These are phyloP conservation scores for Hypoxylon trugodes DNA, from an alignment of 495 filamentous ascomycete genomes.

Conservation along the genomic window DNA sequence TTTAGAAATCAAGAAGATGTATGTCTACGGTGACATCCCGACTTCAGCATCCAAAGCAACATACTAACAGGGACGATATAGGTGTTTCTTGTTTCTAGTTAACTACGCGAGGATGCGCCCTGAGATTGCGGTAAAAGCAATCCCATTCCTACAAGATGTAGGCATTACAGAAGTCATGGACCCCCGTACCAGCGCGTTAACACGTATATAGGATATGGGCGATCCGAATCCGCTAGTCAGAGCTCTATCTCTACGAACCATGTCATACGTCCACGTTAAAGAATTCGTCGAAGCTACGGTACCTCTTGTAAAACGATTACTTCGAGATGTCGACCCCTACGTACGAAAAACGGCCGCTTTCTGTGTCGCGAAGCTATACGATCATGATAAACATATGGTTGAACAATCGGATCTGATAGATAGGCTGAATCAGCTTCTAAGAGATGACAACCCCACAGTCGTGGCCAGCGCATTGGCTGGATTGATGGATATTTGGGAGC, in stretches of 20 bases:
- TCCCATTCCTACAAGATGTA: conserved; percentile 86
- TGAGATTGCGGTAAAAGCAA: conserved; percentile 90
- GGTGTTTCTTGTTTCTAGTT: conserved; percentile 97
- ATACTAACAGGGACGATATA: conserved; percentile 52
- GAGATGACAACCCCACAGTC: conserved; percentile 97
- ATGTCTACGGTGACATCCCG: conserved; percentile 42
- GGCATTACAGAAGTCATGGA: conserved; percentile 33
- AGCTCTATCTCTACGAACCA: conserved; percentile 90
- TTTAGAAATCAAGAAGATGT: conserved; percentile 99
- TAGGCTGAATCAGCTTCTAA: conserved; percentile 84
- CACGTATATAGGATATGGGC: conserved; percentile 79
- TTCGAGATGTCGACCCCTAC: conserved; percentile 91
- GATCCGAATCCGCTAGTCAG: conserved; percentile 92
- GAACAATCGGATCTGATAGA: conserved; percentile 93
- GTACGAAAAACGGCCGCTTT: conserved; percentile 98
- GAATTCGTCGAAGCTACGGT: conserved; percentile 95
- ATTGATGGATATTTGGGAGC: conserved; percentile 98
- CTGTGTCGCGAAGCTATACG: conserved; percentile 96
- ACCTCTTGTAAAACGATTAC: conserved; percentile 79
- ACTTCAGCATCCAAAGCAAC: conserved; percentile 3
- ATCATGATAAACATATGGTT: conserved; percentile 90
- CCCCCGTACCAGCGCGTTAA: conserved; percentile 22
- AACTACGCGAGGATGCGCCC: conserved; percentile 96
- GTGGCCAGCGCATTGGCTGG: conserved; percentile 92
- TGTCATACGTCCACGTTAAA: conserved; percentile 96